Conservation (phyloP, 2,329 filamentous ascomycete genomes). For the Aspergillus candidus region DNA sequence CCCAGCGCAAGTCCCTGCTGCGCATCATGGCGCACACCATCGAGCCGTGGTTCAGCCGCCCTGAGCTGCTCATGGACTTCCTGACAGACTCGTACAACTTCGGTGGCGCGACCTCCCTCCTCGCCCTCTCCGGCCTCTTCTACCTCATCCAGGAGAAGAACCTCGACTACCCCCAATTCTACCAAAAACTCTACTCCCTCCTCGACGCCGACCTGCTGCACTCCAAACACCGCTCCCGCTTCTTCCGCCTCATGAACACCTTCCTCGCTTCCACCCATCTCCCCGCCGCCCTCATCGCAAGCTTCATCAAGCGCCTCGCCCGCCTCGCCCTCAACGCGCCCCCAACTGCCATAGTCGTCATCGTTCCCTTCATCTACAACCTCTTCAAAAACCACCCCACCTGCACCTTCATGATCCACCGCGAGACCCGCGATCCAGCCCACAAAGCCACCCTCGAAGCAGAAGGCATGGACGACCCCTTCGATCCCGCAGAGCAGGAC, state of each 20-base stretch:
- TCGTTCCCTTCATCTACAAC: slow-evolving; percentile 94
- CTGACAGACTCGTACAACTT: slow-evolving; percentile 87
- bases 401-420: slow-evolving; percentile 94
- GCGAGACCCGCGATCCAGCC: slow-evolving; percentile 57
- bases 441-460: slow-evolving; percentile 56
- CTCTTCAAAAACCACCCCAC: slow-evolving; percentile 81
- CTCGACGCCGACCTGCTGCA: slow-evolving; percentile 81
- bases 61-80: slow-evolving; percentile 91
- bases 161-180: slow-evolving; percentile 92
- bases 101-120: slow-evolving; percentile 77
- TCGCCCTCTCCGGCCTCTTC: slow-evolving; percentile 88
- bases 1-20: slow-evolving; percentile 74
- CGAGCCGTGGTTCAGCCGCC: slow-evolving; percentile 81
- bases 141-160: slow-evolving; percentile 91
- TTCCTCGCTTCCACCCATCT: slow-evolving; percentile 90
- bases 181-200: slow-evolving; percentile 86
- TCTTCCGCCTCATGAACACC: slow-evolving; percentile 85
- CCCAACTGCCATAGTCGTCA: slow-evolving; percentile 78
- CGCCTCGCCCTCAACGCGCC: slow-evolving; percentile 81
- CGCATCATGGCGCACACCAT: slow-evolving; percentile 69
- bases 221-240: slow-evolving; percentile 87
- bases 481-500: slow-evolving; percentile 66
- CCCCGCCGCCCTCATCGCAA: slow-evolving; percentile 82
- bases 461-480: slow-evolving; percentile 66
- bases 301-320: slow-evolving; percentile 91